Evolutionary conservation across 2,329 filamentous ascomycete genomes (phyloP).

Genomic region (Zarea fungicola): DNA sequence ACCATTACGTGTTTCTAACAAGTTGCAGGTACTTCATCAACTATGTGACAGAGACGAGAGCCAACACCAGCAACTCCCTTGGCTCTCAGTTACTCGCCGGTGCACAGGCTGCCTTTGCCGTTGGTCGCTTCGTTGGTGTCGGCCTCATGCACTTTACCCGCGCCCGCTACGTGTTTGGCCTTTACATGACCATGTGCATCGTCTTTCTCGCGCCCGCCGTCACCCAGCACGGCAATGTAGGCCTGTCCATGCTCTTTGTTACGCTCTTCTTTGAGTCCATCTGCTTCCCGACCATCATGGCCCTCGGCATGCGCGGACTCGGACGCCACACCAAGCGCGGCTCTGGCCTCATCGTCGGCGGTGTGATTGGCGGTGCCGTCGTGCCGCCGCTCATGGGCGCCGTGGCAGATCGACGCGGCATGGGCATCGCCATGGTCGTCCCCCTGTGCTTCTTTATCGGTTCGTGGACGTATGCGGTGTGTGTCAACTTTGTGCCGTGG

Average conservation of each 20-base stretch:
- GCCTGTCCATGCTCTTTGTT: constrained; percentile 59
- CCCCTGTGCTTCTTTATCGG: constrained; percentile 55
- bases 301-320: constrained; percentile 68
- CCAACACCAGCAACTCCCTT: constrained; percentile 41
- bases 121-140: constrained; percentile 65
- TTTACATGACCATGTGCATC: constrained; percentile 59
- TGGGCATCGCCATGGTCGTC: constrained; percentile 60
- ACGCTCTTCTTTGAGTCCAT: constrained; percentile 76
- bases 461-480: constrained; percentile 51
- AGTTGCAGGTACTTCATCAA: constrained; percentile 70
- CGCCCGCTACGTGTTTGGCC: constrained; percentile 63
- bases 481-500: constrained; percentile 61
- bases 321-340: constrained; percentile 74
- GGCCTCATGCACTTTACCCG: constrained; percentile 61
- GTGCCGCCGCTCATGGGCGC: constrained; percentile 68
- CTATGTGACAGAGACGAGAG: constrained; percentile 57
- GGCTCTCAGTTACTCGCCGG: constrained; percentile 67
- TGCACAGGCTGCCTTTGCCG: constrained; percentile 66
- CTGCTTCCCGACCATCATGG: constrained; percentile 77
- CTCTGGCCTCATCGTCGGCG: constrained; percentile 62
- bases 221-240: constrained; percentile 39
- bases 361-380: constrained; percentile 66
- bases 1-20: no score
- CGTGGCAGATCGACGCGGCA: constrained; percentile 58
- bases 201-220: constrained; percentile 53